phyloP scores from a whole-genome alignment of 2,329 filamentous ascomycete genomes.

The Microascus cirrosus region DNA sequence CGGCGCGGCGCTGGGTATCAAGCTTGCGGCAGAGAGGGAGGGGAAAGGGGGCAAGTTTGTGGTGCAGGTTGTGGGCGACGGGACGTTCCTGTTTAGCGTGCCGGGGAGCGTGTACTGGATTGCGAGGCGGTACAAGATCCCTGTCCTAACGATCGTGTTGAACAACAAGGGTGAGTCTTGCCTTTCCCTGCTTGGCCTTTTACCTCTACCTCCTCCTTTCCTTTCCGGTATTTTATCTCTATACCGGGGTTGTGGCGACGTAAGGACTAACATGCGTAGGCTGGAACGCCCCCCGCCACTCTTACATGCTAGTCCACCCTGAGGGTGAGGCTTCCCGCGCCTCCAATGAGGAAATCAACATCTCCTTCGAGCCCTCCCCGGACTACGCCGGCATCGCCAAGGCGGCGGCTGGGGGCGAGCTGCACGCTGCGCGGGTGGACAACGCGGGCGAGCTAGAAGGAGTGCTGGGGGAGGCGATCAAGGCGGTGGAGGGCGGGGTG shows the following conservation, averaged over 20 bases:
- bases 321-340: slow-evolving; percentile 41
- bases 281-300: slow-evolving; percentile 50
- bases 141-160: slow-evolving; percentile 41
- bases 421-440: slow-evolving; percentile 37
- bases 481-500: slow-evolving; percentile 35
- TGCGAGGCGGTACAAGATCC: slow-evolving; percentile 39
- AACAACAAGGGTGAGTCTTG: slow-evolving; percentile 39
- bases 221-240: neutral
- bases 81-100: slow-evolving; percentile 43
- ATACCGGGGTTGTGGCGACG: neutral
- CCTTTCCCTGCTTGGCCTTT: neutral
- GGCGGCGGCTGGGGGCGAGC: slow-evolving; percentile 43
- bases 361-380: slow-evolving; percentile 45
- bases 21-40: slow-evolving; percentile 47
- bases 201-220: neutral
- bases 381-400: slow-evolving; percentile 51
- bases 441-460: slow-evolving; percentile 31
- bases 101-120: slow-evolving; percentile 47
- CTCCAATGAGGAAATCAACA: slow-evolving; percentile 52
- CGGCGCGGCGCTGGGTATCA: slow-evolving; percentile 64
- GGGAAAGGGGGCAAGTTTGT: slow-evolving; percentile 29
- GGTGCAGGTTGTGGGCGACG: slow-evolving; percentile 44
- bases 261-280: slow-evolving; percentile 5
- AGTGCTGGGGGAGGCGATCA: slow-evolving; percentile 37
- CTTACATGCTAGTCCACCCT: slow-evolving; percentile 45